Conservation (phyloP, 176 grass and related monocot genomes). For the Rhynchospora pubera region DNA sequence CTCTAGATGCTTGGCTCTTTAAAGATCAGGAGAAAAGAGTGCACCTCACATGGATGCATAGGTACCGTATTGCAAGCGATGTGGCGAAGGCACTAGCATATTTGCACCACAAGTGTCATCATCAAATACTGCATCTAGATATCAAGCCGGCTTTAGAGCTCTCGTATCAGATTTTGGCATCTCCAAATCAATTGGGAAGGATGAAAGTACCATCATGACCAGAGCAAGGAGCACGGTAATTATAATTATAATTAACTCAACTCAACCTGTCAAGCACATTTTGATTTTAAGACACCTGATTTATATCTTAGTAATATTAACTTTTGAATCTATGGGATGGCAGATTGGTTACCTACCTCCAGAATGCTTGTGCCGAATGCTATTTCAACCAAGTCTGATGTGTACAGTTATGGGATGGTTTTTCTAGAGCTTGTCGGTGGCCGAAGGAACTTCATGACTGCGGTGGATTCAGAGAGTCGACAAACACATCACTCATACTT, state of each 20-base stretch:
- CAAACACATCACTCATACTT: conserved; percentile 17
- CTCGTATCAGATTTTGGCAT: conserved; percentile 59
- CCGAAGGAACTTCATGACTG: conserved; percentile 21
- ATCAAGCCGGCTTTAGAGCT: conserved; percentile 51
- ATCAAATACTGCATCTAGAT: conserved; percentile 50
- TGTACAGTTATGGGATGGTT: conserved; percentile 64
- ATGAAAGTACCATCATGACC: conserved; percentile 44
- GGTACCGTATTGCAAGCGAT: conserved; percentile 24
- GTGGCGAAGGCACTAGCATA: conserved; percentile 53
- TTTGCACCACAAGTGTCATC: conserved; percentile 48
- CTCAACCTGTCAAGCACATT: background rate
- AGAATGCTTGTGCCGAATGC: conserved; percentile 35
- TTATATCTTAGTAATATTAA: background rate
- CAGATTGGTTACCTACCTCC: conserved; percentile 41
- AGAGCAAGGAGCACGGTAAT: conserved; percentile 31
- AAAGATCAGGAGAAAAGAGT: background rate
- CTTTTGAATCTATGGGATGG: background rate
- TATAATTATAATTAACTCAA: background rate
- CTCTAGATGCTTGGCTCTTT: conserved; percentile 50
- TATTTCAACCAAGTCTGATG: conserved; percentile 44
- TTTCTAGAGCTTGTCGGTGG: conserved; percentile 49
- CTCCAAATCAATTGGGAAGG: conserved; percentile 41
- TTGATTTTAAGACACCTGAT: background rate
- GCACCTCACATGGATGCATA: conserved; percentile 34
- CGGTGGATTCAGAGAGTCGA: background rate